Percentiles rank a stretch among this genome's conserved stretches.
Evolutionary conservation across 495 filamentous ascomycete genomes (phyloP).

Genomic region (Xylaria castorea): DNA sequence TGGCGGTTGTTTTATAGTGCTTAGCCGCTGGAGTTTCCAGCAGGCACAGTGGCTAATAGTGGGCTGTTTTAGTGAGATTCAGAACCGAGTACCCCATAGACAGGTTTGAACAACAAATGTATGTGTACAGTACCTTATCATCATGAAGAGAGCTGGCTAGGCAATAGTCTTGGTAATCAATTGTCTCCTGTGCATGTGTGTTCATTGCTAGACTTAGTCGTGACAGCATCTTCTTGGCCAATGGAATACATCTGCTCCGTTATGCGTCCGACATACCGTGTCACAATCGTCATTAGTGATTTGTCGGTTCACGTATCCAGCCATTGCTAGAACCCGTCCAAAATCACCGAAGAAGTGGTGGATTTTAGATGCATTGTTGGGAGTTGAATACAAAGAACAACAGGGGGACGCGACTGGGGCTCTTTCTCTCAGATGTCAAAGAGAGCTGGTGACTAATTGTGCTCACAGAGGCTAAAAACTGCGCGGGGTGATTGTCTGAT

Average conservation of each 20-base stretch:
- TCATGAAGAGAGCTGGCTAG: not conserved
- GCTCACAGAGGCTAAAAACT: not conserved
- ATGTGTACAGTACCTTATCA: not conserved
- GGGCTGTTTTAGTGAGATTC: not conserved
- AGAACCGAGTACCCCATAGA: not conserved
- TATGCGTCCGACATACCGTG: not conserved
- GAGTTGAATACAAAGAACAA: not conserved
- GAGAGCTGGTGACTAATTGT: not conserved
- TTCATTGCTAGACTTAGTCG: not conserved
- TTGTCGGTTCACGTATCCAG: not conserved
- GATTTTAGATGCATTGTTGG: not conserved
- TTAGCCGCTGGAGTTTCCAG: not conserved
- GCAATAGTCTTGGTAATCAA: not conserved
- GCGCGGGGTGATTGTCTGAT: not conserved
- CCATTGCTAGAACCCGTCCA: not conserved
- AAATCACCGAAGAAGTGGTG: no score
- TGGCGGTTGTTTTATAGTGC: not conserved
- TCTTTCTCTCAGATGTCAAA: not conserved
- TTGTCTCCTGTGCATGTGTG: not conserved
- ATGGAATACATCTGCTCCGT: not conserved
- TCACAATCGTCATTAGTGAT: not conserved
- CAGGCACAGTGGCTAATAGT: not conserved
- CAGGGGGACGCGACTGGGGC: not conserved
- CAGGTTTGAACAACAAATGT: not conserved
- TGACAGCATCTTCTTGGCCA: not conserved